Percentiles rank a stretch among this genome's conserved stretches.
These are phyloP conservation scores for Tricholoma hemisulphureum DNA, from an alignment of 768 basidiomycete species.

Conservation along the genomic window DNA sequence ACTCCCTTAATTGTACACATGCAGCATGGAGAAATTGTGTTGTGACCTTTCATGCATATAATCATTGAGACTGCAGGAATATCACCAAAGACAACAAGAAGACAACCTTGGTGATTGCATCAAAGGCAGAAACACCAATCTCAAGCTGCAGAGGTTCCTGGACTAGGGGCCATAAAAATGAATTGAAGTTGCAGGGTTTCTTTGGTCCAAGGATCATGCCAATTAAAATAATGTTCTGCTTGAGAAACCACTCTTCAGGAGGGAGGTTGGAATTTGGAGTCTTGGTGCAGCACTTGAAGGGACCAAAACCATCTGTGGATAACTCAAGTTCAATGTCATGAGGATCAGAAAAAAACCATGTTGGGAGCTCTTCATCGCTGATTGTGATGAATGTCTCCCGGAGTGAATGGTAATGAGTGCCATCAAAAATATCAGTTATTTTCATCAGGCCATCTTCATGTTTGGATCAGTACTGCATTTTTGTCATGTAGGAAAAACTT, in stretches of 20 bases:
- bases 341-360: slow-evolving; percentile 33
- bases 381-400: slow-evolving; percentile 21
- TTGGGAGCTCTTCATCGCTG: slow-evolving; percentile 17
- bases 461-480: slow-evolving; percentile 27
- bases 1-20: slow-evolving; percentile 37
- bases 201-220: too few relatives aligned
- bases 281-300: slow-evolving; percentile 27
- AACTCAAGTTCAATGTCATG: slow-evolving; percentile 40
- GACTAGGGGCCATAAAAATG: too few relatives aligned
- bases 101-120: too few relatives aligned
- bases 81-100: slow-evolving; percentile 4
- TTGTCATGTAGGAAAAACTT: slow-evolving; percentile 15
- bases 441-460: slow-evolving; percentile 8
- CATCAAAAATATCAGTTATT: slow-evolving; percentile 37
- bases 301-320: slow-evolving; percentile 38
- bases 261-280: slow-evolving; percentile 32
- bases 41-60: slow-evolving; percentile 43
- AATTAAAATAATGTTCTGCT: slow-evolving; percentile 31
- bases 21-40: slow-evolving; percentile 34
- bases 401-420: slow-evolving; percentile 25
- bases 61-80: slow-evolving; percentile 25
- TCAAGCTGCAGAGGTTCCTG: too few relatives aligned
- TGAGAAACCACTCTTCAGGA: slow-evolving; percentile 30
- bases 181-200: too few relatives aligned
- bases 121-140: too few relatives aligned